phyloP scores from a whole-genome alignment of 192 early-diverging fungal species.

The Backusella liffmaniae region DNA sequence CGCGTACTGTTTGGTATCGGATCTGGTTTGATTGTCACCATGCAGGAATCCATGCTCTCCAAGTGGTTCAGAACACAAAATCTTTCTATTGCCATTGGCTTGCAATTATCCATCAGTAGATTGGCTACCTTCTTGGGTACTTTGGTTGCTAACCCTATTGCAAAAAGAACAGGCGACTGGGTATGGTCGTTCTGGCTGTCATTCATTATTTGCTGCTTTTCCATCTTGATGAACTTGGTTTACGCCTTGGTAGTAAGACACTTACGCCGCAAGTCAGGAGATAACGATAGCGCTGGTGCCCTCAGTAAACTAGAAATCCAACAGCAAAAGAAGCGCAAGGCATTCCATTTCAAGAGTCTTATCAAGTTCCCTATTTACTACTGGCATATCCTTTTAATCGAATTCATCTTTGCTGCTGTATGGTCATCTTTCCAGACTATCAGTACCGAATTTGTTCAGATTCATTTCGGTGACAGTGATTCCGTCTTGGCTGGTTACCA shows the following conservation, averaged over 20 bases:
- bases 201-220: slow-evolving; percentile 60
- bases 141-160: slow-evolving; percentile 62
- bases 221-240: slow-evolving; percentile 66
- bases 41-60: slow-evolving; percentile 75
- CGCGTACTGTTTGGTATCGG: slow-evolving; percentile 65
- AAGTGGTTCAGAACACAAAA: slow-evolving; percentile 73
- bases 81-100: slow-evolving; percentile 66
- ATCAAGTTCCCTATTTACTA: slow-evolving; percentile 53
- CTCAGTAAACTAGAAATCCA: slow-evolving; percentile 18
- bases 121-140: slow-evolving; percentile 70
- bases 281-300: neutral
- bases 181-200: slow-evolving; percentile 49
- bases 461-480: slow-evolving; percentile 36
- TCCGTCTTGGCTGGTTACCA: slow-evolving; percentile 30
- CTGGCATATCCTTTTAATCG: slow-evolving; percentile 59
- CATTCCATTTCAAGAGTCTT: slow-evolving; percentile 51
- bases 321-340: slow-evolving; percentile 48
- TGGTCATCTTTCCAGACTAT: slow-evolving; percentile 27
- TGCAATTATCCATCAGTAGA: slow-evolving; percentile 69
- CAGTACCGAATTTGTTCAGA: slow-evolving; percentile 39
- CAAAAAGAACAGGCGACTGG: slow-evolving; percentile 40
- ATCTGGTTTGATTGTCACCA: slow-evolving; percentile 67
- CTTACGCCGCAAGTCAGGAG: slow-evolving; percentile 27
- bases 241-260: slow-evolving; percentile 58
- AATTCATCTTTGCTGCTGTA: slow-evolving; percentile 56